phyloP scores from a whole-genome alignment of 371 early-diverging fungal genomes.

The Rhizomucor miehei region DNA sequence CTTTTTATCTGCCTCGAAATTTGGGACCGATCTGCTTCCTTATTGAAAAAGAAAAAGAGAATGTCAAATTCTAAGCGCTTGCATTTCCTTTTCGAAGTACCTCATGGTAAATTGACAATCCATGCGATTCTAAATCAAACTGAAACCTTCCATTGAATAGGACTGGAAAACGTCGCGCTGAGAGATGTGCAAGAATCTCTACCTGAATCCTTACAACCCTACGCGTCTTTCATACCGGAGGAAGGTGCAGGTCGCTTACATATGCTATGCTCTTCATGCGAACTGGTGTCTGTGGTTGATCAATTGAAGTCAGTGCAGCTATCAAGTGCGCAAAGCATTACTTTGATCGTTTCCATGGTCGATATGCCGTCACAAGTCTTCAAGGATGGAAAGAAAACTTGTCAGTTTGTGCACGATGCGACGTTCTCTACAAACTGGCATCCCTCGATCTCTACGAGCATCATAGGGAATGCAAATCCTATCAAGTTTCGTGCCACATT shows the following conservation, averaged over 20 bases:
- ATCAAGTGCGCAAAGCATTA: conserved; percentile 21
- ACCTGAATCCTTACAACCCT: no score
- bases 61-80: no score
- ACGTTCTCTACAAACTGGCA: conserved; percentile 19
- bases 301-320: conserved; percentile 10
- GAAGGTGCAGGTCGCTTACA: background rate
- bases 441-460: conserved; percentile 3
- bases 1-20: no score
- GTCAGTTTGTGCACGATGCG: conserved; percentile 15
- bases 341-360: conserved; percentile 20
- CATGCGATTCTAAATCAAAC: no score
- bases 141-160: no score
- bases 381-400: conserved; percentile 16
- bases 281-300: conserved; percentile 1
- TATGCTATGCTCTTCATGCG: background rate
- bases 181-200: no score
- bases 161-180: no score
- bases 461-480: conserved; percentile 1
- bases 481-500: conserved; percentile 39
- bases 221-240: no score
- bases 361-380: conserved; percentile 17
- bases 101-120: no score
- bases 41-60: no score
- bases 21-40: no score
- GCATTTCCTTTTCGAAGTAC: no score